These are phyloP conservation scores for Penicillium rolfsii DNA, from an alignment of 2,329 filamentous ascomycete genomes.

Conservation along the genomic window DNA sequence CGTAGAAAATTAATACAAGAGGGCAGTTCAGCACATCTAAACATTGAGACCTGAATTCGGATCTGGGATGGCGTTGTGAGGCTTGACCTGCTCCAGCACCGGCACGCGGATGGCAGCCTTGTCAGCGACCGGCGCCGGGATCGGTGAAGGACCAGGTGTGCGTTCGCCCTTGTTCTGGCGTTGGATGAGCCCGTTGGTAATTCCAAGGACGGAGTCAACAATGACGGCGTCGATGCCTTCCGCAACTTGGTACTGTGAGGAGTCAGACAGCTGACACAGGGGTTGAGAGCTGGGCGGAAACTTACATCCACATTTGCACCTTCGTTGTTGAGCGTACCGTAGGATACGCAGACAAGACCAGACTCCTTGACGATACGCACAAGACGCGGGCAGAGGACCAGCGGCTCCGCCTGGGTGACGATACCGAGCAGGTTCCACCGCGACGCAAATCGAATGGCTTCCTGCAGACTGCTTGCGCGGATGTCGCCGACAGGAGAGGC, in stretches of 20 bases:
- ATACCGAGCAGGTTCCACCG: constrained; percentile 94
- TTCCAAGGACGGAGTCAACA: constrained; percentile 90
- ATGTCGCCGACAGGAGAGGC: constrained; percentile 82
- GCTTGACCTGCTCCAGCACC: constrained; percentile 31
- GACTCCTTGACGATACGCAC: constrained; percentile 93
- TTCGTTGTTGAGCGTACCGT: constrained; percentile 89
- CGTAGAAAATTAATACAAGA: not conserved
- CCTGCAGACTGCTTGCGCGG: constrained; percentile 85
- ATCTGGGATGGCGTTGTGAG: constrained; percentile 16
- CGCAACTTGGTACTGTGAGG: constrained; percentile 74
- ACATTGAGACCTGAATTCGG: constrained; percentile 9
- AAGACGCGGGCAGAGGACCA: constrained; percentile 85
- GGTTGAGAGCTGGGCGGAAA: not conserved
- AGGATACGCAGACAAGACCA: constrained; percentile 91
- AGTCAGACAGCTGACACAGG: not conserved
- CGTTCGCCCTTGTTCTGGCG: constrained; percentile 32
- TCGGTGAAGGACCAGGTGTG: constrained; percentile 31
- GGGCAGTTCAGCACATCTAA: not conserved
- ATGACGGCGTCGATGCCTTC: constrained; percentile 98
- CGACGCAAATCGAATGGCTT: constrained; percentile 91
- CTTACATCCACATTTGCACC: constrained; percentile 80
- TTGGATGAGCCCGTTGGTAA: constrained; percentile 81
- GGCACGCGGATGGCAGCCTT: constrained; percentile 32
- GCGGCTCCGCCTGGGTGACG: constrained; percentile 82
- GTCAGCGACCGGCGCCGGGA: constrained; percentile 21